Conservation (phyloP, 345 rosid species). For the Eucalyptus marginata region DNA sequence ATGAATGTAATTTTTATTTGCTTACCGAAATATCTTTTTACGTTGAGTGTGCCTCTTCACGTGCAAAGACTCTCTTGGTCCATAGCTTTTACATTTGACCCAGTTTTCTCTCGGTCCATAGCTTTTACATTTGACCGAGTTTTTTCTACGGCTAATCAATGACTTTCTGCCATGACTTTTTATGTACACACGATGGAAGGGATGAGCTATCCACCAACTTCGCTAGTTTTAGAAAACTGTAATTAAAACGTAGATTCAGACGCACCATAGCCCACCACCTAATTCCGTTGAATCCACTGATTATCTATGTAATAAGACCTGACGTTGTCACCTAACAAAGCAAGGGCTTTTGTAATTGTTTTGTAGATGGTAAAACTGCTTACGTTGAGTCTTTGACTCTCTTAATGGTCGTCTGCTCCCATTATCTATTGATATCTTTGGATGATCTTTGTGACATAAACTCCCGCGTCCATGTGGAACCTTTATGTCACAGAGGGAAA, state of each 20-base stretch:
- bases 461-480: neutral
- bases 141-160: neutral
- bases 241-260: neutral
- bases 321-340: neutral
- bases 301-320: neutral
- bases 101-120: neutral
- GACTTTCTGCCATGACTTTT: neutral
- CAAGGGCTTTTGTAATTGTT: neutral
- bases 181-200: neutral
- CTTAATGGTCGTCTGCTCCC: neutral
- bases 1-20: neutral
- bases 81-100: neutral
- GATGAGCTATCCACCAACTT: neutral
- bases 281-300: neutral
- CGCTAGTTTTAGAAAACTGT: neutral
- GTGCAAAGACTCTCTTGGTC: neutral
- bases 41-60: neutral
- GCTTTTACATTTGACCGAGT: neutral
- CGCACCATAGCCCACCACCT: neutral
- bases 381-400: neutral
- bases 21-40: neutral
- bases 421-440: neutral
- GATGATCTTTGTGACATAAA: neutral
- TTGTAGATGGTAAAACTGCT: neutral
- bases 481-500: neutral